phyloP scores from a whole-genome alignment of 495 filamentous ascomycete species.

The Neurospora sp. region DNA sequence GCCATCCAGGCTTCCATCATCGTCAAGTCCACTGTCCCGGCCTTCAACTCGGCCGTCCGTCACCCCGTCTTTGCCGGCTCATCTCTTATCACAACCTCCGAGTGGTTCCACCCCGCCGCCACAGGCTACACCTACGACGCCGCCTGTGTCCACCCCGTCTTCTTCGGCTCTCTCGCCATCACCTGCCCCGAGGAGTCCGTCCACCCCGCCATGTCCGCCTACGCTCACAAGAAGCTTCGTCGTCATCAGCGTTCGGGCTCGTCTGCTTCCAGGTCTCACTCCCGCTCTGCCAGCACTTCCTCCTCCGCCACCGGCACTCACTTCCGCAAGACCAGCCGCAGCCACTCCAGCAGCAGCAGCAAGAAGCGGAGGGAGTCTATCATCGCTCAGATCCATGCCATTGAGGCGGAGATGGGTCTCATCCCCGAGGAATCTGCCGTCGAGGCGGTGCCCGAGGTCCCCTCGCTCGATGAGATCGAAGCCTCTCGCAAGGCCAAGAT shows the following conservation, averaged over 20 bases:
- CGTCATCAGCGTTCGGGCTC: constrained; percentile 2
- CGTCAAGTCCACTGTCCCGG: background rate
- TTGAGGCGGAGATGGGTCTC: constrained; percentile 5
- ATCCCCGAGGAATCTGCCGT: background rate
- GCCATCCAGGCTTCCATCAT: constrained; percentile 15
- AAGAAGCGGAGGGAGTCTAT: constrained; percentile 10
- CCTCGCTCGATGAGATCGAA: background rate
- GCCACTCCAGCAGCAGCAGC: constrained; percentile 6
- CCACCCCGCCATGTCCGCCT: constrained; percentile 21
- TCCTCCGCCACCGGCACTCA: too few relatives aligned
- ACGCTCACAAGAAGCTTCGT: constrained; percentile 15
- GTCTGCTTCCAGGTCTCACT: background rate
- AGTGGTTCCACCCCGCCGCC: constrained; percentile 28
- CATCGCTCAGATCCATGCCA: constrained; percentile 5
- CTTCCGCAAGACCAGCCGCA: constrained; percentile 1
- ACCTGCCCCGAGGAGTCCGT: constrained; percentile 17
- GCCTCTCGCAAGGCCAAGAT: constrained; percentile 8
- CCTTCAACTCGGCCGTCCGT: constrained; percentile 19
- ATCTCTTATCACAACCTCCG: constrained; percentile 18
- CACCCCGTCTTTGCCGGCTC: constrained; percentile 33
- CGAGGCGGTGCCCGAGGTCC: background rate
- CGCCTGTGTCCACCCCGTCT: constrained; percentile 22
- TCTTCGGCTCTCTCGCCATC: constrained; percentile 27
- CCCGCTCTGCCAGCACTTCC: background rate
- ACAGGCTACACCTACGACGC: constrained; percentile 25